A percentile compares a stretch with the other conserved stretches of the same genome.
Evolutionary conservation across 192 early-diverging fungal genomes (phyloP).

Genomic region (Gigaspora rosea): DNA sequence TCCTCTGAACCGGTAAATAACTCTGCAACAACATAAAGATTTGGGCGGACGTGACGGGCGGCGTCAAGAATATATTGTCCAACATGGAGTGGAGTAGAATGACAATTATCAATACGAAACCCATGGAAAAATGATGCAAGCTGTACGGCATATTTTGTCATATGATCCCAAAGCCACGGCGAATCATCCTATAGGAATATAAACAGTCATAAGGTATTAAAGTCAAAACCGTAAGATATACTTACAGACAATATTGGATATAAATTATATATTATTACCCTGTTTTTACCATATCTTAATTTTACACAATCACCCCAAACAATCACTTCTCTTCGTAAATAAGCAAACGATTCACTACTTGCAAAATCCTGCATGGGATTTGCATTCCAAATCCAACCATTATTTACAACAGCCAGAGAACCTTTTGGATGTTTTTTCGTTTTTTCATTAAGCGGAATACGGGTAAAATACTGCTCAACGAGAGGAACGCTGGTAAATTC

Average conservation of each 20-base stretch:
- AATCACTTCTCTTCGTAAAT: slow-evolving; percentile 93
- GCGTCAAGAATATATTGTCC: slow-evolving; percentile 90
- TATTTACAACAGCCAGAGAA: slow-evolving; percentile 82
- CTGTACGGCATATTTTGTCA: slow-evolving; percentile 83
- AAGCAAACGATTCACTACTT: slow-evolving; percentile 79
- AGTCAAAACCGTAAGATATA: slow-evolving; percentile 14
- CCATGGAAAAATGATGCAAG: slow-evolving; percentile 92
- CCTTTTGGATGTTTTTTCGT: slow-evolving; percentile 65
- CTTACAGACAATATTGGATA: neutral
- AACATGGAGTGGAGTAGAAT: slow-evolving; percentile 95
- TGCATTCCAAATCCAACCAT: slow-evolving; percentile 96
- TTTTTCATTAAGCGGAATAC: slow-evolving; percentile 60
- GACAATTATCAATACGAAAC: slow-evolving; percentile 99
- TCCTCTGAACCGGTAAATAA: slow-evolving; percentile 98
- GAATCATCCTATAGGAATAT: slow-evolving; percentile 61
- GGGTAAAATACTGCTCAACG: slow-evolving; percentile 95
- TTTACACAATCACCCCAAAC: slow-evolving; percentile 99
- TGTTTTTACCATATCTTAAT: slow-evolving; percentile 84
- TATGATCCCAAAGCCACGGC: slow-evolving; percentile 97
- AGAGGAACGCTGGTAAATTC: slow-evolving; percentile 72
- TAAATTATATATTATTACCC: slow-evolving; percentile 36
- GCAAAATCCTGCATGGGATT: slow-evolving; percentile 95
- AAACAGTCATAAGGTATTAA: slow-evolving; percentile 15
- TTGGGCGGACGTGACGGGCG: slow-evolving; percentile 79
- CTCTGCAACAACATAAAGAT: slow-evolving; percentile 97